Conservation (phyloP, 495 filamentous ascomycete species). For the Terfezia boudieri region DNA sequence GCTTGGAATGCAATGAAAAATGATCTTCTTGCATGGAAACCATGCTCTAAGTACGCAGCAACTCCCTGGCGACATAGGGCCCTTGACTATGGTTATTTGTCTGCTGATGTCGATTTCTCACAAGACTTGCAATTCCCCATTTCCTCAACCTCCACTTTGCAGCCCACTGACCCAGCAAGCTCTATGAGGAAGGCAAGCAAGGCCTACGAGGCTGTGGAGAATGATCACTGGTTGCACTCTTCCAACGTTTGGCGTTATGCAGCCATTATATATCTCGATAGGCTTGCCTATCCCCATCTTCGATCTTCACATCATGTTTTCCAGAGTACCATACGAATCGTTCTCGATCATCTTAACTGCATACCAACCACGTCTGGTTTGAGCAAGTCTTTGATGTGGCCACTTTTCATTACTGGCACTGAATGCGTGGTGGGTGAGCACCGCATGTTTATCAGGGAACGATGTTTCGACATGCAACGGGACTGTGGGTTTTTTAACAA, state of each 20-base stretch:
- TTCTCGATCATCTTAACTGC: slow-evolving; percentile 58
- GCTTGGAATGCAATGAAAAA: slow-evolving; percentile 15
- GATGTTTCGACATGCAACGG: slow-evolving; percentile 66
- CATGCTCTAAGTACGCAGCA: slow-evolving; percentile 10
- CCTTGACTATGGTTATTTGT: background rate
- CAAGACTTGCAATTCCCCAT: background rate
- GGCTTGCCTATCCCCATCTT: no score
- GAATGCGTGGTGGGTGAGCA: slow-evolving; percentile 80
- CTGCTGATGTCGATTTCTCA: background rate
- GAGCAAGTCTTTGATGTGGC: slow-evolving; percentile 86
- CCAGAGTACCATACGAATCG: slow-evolving; percentile 62
- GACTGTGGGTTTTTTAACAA: slow-evolving; percentile 88
- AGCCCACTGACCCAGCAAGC: slow-evolving; percentile 14
- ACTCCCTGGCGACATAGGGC: slow-evolving; percentile 11
- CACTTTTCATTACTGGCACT: slow-evolving; percentile 72
- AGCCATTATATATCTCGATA: slow-evolving; percentile 71
- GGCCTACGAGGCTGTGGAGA: slow-evolving; percentile 15
- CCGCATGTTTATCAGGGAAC: slow-evolving; percentile 48
- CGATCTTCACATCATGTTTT: no score
- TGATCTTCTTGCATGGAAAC: slow-evolving; percentile 12
- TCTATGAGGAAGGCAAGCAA: slow-evolving; percentile 12
- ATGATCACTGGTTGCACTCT: slow-evolving; percentile 21
- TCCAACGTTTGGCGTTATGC: slow-evolving; percentile 80
- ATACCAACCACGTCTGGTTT: slow-evolving; percentile 40
- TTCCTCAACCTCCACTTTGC: slow-evolving; percentile 1